Evolutionary conservation across 768 basidiomycete genomes (phyloP).

Genomic region (Termitomyces sp.): DNA sequence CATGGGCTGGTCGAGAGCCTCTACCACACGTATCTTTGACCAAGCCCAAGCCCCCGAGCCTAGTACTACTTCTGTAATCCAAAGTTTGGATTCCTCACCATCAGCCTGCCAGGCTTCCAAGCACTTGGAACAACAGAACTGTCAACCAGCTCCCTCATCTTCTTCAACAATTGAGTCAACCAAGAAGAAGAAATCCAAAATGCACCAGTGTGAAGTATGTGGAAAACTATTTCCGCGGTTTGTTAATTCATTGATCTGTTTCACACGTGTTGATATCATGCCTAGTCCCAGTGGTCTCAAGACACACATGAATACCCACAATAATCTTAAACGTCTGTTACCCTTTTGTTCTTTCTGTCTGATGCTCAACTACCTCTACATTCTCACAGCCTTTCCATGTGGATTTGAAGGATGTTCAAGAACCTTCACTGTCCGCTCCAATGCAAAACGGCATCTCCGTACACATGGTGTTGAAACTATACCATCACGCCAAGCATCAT

Average conservation of each 20-base stretch:
- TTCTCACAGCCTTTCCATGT: slow-evolving; percentile 41
- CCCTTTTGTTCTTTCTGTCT: neutral
- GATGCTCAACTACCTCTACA: neutral
- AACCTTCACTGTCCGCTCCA: slow-evolving; percentile 73
- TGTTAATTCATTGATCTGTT: slow-evolving; percentile 1
- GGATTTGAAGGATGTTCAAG: slow-evolving; percentile 55
- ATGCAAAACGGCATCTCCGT: slow-evolving; percentile 73
- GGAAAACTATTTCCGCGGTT: slow-evolving; percentile 46
- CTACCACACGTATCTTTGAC: neutral
- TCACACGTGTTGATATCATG: neutral
- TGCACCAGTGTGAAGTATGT: slow-evolving; percentile 48
- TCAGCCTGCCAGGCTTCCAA: neutral
- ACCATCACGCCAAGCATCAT: slow-evolving; percentile 5
- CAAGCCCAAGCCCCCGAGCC: neutral
- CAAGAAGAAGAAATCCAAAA: slow-evolving; percentile 46
- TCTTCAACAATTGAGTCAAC: neutral
- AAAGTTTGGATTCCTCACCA: neutral
- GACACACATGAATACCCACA: slow-evolving; percentile 58
- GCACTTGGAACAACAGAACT: neutral
- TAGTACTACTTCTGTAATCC: slow-evolving; percentile 1
- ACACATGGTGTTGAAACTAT: slow-evolving; percentile 53
- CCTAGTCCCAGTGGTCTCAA: slow-evolving; percentile 46
- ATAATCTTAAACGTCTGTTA: slow-evolving; percentile 43
- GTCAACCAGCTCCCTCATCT: neutral
- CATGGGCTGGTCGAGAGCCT: slow-evolving; percentile 10